Base-by-base conservation (phyloP, 2,329 filamentous ascomycete species). In the Aspergillus neotritici region DNA sequence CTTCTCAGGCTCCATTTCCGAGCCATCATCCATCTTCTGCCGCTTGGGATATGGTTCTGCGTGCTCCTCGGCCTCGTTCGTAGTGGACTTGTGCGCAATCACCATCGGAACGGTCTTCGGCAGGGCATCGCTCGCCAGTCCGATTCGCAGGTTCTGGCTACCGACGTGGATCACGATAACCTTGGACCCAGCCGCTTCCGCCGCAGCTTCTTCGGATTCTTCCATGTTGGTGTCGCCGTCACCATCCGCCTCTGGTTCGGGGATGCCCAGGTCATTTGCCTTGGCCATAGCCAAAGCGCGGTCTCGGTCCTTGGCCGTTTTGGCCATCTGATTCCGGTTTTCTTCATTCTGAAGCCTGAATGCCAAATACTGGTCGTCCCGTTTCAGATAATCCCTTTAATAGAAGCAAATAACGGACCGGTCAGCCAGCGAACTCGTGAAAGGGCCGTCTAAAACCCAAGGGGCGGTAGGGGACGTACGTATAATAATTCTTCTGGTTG, bases 401-500 rank as follows among this genome's bases (percentile, higher is more conserved):
- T 45, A 41, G 13, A 38, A 31, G 12, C 14, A 5, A 13, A 31
- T 37, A 35, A 15, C 39, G 14, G 11, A 10, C 10, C 44, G 14
- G 45, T 55, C 34, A 59, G 53, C 39, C 12, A 35, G 10, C 8
- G n/a, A 11, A 34, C 15, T 13, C 13, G n/a, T 5, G 15, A 34
- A 15, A 9, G 17, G 5, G n/a, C n/a, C 16, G 31, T 2, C 34
- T 2, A 9, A 37, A 30, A 13, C 15, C 15, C 6, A 30, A 30
- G 14, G 21, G 5, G 16, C 28, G 29, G 10, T 14, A 12, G 5
- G 28, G 11, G 15, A 73, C 82, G 49, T 76, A 93, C 87, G 90
- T 95, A 67, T 96, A 96, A 69, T 98, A 98, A 68, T 98, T 98
- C 74, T 98, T 98, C 68, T 98, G 93, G 65, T 98, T 98, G 69